Evolutionary conservation across 108 stramenopile species (phyloP).

Genomic region (Seminavis robusta): DNA sequence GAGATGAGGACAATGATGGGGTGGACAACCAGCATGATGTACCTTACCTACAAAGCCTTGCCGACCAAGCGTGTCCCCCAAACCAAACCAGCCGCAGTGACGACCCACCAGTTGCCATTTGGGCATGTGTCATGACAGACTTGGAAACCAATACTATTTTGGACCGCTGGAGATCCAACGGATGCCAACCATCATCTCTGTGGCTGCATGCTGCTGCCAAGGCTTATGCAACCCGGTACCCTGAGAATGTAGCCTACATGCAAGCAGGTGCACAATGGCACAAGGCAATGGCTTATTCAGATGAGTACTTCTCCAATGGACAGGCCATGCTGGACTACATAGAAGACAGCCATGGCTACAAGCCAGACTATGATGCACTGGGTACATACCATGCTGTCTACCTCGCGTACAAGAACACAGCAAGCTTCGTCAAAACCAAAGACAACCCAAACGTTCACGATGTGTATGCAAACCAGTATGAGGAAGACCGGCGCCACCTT

Average conservation of each 20-base stretch:
- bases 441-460: too few species aligned
- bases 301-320: conserved; percentile 37
- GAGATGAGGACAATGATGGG: conserved; percentile 23
- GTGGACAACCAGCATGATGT: conserved; percentile 26
- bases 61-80: too few species aligned
- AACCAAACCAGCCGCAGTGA: too few species aligned
- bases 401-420: too few species aligned
- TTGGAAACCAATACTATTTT: conserved; percentile 32
- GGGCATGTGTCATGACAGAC: conserved; percentile 26
- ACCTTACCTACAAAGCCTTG: conserved; percentile 21
- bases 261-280: conserved; percentile 59
- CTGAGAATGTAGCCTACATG: conserved; percentile 25
- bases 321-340: conserved; percentile 17
- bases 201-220: conserved; percentile 42
- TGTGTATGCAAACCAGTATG: too few species aligned
- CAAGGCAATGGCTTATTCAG: conserved; percentile 26
- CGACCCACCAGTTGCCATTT: conserved; percentile 45
- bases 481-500: conserved; percentile 33
- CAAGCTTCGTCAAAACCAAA: too few species aligned
- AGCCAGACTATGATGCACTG: conserved; percentile 30
- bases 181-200: conserved; percentile 27
- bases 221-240: conserved; percentile 33
- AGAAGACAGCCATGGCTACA: conserved; percentile 13
- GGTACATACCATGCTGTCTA: too few species aligned
- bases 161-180: conserved; percentile 22